Conservation (phyloP, 2,329 filamentous ascomycete genomes). For the Trichoderma oligosporum region DNA sequence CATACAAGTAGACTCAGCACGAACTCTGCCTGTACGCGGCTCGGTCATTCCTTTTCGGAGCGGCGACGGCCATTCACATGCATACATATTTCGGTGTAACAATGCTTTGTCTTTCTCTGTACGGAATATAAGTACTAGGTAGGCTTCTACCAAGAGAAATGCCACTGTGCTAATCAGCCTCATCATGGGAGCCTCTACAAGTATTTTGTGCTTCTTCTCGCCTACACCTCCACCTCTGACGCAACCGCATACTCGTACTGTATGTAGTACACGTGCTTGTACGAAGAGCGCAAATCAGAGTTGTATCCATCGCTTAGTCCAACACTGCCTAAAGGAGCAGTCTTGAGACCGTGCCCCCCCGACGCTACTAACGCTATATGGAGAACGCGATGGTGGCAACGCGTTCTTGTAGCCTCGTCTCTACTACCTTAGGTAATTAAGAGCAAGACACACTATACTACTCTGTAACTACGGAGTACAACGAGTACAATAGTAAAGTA, state of each 20-base stretch:
- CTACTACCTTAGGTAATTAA: too few relatives aligned
- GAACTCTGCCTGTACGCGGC: not conserved
- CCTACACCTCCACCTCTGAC: not conserved
- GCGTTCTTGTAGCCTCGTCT: too few relatives aligned
- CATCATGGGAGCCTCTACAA: not conserved
- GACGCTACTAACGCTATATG: not conserved
- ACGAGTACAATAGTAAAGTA: too few relatives aligned
- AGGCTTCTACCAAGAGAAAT: too few relatives aligned
- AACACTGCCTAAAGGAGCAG: slow-evolving; percentile 1
- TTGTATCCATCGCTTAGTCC: not conserved
- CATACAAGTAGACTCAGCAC: too few relatives aligned
- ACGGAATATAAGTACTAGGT: too few relatives aligned
- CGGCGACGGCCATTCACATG: too few relatives aligned
- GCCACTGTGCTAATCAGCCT: not conserved
- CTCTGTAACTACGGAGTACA: too few relatives aligned
- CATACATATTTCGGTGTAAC: not conserved
- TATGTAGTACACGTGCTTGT: too few relatives aligned
- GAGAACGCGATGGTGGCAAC: not conserved
- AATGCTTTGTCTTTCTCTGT: not conserved
- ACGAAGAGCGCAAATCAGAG: not conserved
- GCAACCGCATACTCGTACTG: not conserved
- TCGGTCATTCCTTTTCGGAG: too few relatives aligned
- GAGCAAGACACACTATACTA: too few relatives aligned
- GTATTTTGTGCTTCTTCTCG: not conserved
- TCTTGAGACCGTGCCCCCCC: too few relatives aligned